A percentile compares a stretch with the other conserved stretches of the same genome.
Conservation (phyloP, 371 early-diverging fungal species). For the Smittium culicis region DNA sequence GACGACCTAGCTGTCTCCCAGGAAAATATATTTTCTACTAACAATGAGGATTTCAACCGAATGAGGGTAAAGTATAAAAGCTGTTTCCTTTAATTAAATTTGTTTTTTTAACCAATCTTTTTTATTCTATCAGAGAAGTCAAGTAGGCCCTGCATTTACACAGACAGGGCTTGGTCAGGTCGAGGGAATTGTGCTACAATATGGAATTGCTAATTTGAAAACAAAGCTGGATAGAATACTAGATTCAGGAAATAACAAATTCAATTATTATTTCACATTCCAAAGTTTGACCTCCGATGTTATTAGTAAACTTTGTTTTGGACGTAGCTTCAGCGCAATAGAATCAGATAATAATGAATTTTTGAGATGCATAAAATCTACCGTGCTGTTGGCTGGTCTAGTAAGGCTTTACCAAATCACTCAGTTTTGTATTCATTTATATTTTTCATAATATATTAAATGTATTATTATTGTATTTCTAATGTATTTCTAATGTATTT, state of each 20-base stretch:
- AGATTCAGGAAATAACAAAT: neutral
- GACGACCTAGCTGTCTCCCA: constrained; percentile 12
- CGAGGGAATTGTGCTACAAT: neutral
- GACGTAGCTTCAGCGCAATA: constrained; percentile 15
- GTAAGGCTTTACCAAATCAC: too few relatives aligned
- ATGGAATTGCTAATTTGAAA: constrained; percentile 2
- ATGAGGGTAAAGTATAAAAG: constrained; percentile 9
- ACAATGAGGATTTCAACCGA: constrained; percentile 18
- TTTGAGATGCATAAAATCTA: neutral
- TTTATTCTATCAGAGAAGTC: constrained; percentile 10
- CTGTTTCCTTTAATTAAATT: neutral
- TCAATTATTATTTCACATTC: constrained; percentile 23
- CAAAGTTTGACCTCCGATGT: constrained; percentile 19
- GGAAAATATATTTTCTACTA: constrained; percentile 17
- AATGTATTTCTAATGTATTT: neutral
- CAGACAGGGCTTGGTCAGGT: neutral
- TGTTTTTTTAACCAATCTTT: neutral
- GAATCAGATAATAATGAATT: neutral
- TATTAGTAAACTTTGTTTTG: constrained; percentile 24
- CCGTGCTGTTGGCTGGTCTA: neutral
- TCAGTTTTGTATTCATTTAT: too few relatives aligned
- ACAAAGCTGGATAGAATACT: neutral
- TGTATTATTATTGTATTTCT: neutral
- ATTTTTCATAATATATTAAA: neutral
- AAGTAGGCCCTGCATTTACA: constrained; percentile 9